These are phyloP conservation scores for Neonothopanus nambi DNA, from an alignment of 1,284 basidiomycete species.

Conservation along the genomic window DNA sequence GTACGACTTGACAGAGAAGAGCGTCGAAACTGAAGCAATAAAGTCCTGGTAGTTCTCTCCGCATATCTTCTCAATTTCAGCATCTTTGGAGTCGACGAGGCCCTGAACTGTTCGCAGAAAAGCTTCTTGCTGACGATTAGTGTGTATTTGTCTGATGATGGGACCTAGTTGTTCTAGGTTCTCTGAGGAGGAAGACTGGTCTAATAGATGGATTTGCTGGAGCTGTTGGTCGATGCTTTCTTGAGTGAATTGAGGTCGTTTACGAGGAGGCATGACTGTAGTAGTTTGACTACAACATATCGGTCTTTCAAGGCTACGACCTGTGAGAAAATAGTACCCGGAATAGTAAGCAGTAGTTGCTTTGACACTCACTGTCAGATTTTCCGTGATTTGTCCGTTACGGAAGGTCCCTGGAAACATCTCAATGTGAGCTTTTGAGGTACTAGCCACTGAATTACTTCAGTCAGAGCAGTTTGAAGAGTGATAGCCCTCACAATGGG, in stretches of 20 bases:
- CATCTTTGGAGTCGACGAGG: conserved; percentile 92
- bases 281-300: neutral
- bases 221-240: conserved; percentile 82
- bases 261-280: conserved; percentile 66
- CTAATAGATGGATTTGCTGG: conserved; percentile 84
- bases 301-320: neutral
- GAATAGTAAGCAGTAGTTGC: neutral
- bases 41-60: conserved; percentile 98
- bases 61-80: conserved; percentile 95
- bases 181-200: conserved; percentile 83
- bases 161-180: conserved; percentile 93
- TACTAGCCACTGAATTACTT: too few relatives aligned
- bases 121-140: conserved; percentile 86
- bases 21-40: conserved; percentile 91
- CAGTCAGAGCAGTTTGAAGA: too few relatives aligned
- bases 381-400: too few relatives aligned
- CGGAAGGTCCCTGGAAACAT: too few relatives aligned
- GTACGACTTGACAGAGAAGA: conserved; percentile 92
- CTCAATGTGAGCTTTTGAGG: too few relatives aligned
- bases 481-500: too few relatives aligned
- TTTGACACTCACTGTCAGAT: neutral
- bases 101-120: conserved; percentile 86
- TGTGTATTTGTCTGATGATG: conserved; percentile 91
- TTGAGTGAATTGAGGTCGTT: conserved; percentile 73
- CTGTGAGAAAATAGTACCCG: too few relatives aligned